Evolutionary conservation across 2,329 filamentous ascomycete species (phyloP).

Genomic region (Xylariaceae sp.): DNA sequence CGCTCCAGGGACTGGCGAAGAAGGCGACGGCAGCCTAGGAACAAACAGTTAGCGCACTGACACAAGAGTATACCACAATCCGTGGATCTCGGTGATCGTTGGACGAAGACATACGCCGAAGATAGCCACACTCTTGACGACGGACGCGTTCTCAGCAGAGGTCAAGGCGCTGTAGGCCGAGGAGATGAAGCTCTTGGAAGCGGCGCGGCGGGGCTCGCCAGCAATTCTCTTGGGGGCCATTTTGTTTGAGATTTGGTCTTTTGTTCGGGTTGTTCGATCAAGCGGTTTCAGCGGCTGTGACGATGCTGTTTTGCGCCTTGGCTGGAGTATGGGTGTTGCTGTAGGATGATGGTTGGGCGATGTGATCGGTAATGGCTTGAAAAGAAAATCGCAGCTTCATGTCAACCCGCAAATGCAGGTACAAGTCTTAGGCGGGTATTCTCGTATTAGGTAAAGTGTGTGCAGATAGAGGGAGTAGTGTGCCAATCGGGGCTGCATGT

Average conservation of each 20-base stretch:
- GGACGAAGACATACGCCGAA: constrained; percentile 56
- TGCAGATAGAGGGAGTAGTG: too few species aligned
- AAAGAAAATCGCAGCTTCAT: not conserved
- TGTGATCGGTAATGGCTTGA: not conserved
- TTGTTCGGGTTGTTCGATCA: not conserved
- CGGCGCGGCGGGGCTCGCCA: constrained; percentile 37
- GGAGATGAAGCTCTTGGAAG: constrained; percentile 50
- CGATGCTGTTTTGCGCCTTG: not conserved
- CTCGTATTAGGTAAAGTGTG: too few species aligned
- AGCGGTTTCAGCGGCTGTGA: not conserved
- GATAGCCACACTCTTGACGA: constrained; percentile 61
- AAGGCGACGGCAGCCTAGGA: constrained; percentile 58
- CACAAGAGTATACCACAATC: not conserved
- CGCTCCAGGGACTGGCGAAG: constrained; percentile 62
- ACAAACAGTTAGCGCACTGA: constrained; percentile 2
- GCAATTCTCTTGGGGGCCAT: constrained; percentile 62
- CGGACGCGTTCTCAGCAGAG: constrained; percentile 61
- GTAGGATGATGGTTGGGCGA: too few species aligned
- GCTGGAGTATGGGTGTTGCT: not conserved
- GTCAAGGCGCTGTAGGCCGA: constrained; percentile 59
- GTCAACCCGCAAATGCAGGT: too few species aligned
- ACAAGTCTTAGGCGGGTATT: too few species aligned
- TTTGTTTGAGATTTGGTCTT: constrained; percentile 1
- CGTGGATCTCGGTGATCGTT: not conserved
- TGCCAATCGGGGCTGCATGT: too few species aligned